These are phyloP conservation scores for Aspergillus pseudotamarii DNA, from an alignment of 2,329 filamentous ascomycete genomes.

Conservation along the genomic window DNA sequence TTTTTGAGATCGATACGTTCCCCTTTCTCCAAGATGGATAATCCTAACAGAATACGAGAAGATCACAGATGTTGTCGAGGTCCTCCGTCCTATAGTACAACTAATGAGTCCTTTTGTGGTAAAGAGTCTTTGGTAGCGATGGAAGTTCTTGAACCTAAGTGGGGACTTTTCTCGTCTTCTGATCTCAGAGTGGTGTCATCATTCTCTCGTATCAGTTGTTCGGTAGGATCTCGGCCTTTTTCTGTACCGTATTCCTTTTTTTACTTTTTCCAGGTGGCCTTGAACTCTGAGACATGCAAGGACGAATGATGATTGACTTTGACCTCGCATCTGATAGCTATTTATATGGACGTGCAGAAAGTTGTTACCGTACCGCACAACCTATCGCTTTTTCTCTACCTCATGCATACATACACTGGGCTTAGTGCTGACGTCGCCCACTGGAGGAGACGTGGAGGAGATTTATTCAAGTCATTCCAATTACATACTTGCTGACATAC, in stretches of 20 bases:
- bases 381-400: background rate
- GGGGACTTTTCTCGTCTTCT: background rate
- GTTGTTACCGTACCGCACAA: background rate
- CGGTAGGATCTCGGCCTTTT: background rate
- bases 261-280: background rate
- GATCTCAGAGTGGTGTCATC: constrained; percentile 6
- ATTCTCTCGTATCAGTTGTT: background rate
- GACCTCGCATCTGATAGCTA: background rate
- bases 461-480: background rate
- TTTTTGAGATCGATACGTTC: background rate
- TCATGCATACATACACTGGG: background rate
- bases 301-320: background rate
- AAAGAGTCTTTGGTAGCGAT: background rate
- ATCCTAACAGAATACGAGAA: background rate
- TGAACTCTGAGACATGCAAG: background rate
- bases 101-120: background rate
- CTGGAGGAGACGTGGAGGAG: background rate
- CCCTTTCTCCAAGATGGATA: background rate
- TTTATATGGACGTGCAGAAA: background rate
- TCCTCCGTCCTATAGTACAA: too few species aligned
- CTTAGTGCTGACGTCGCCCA: background rate
- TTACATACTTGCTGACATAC: background rate
- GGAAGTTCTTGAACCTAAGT: background rate
- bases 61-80: background rate
- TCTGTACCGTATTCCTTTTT: background rate